Evolutionary conservation across 805 yeast species (phyloP).

Genomic region (Metschnikowia hibisci): DNA sequence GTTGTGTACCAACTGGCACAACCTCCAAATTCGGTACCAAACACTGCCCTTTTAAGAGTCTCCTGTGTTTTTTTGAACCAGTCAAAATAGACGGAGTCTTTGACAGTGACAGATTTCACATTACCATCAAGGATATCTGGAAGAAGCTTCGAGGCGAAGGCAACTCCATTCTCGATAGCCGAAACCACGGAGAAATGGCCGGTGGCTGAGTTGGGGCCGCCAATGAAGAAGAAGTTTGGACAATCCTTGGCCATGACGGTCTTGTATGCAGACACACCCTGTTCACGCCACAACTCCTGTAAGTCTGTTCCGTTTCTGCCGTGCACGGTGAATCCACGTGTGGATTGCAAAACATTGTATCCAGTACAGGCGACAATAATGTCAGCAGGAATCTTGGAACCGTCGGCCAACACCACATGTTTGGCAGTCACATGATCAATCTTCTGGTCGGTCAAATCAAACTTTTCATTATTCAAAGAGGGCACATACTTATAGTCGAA

Average conservation of each 20-base stretch:
- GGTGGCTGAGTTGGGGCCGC: conserved; percentile 41
- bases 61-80: conserved; percentile 31
- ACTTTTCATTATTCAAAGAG: conserved; percentile 28
- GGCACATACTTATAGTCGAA: conserved; percentile 37
- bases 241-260: conserved; percentile 30
- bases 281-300: conserved; percentile 25
- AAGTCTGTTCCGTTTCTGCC: conserved; percentile 27
- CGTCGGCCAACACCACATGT: conserved; percentile 27
- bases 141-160: conserved; percentile 23
- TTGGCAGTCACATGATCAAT: conserved; percentile 28
- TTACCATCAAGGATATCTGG: conserved; percentile 26
- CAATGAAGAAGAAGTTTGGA: conserved; percentile 35
- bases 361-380: conserved; percentile 43
- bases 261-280: conserved; percentile 34
- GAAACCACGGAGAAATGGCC: conserved; percentile 41
- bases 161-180: conserved; percentile 34
- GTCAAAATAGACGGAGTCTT: conserved; percentile 27
- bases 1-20: conserved; percentile 38
- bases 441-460: conserved; percentile 22
- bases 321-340: conserved; percentile 17
- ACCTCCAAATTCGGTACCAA: conserved; percentile 38
- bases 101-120: conserved; percentile 29
- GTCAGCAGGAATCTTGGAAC: conserved; percentile 30
- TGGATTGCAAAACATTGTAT: conserved; percentile 24
- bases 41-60: conserved; percentile 27